These are phyloP conservation scores for Chrysanthemum lavandulifolium DNA, from an alignment of 129 eudicot species.

Conservation along the genomic window DNA sequence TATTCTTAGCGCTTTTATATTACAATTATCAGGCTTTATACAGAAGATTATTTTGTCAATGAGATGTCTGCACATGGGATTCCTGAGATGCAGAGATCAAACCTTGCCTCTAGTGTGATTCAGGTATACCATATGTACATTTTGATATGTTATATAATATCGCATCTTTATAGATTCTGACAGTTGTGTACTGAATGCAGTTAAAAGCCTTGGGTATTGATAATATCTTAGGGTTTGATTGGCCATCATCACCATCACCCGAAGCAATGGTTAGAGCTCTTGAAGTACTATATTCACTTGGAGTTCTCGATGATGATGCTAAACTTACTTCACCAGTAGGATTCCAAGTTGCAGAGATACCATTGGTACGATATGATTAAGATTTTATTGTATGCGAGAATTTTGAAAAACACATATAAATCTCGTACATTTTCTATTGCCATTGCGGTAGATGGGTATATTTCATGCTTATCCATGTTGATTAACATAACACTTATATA, in stretches of 20 bases:
- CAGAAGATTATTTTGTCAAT: conserved; percentile 74
- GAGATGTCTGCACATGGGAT: conserved; percentile 86
- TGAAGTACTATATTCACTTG: conserved; percentile 95
- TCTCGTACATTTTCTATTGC: too few relatives aligned
- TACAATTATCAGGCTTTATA: conserved; percentile 64
- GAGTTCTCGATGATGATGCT: conserved; percentile 91
- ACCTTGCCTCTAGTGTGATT: conserved; percentile 83
- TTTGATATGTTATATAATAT: too few relatives aligned
- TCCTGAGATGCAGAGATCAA: conserved; percentile 98
- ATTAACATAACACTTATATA: conserved; percentile 2
- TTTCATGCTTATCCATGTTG: not conserved
- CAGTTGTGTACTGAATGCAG: conserved; percentile 36
- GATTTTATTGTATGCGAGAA: not conserved
- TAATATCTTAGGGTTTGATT: conserved; percentile 93
- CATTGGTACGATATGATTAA: conserved; percentile 52
- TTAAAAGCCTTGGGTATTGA: conserved; percentile 92
- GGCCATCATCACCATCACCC: conserved; percentile 96
- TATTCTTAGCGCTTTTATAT: conserved; percentile 2
- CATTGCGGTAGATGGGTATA: not conserved
- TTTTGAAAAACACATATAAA: too few relatives aligned
- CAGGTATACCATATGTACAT: conserved; percentile 47
- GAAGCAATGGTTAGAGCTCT: conserved; percentile 96
- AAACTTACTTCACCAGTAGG: conserved; percentile 95
- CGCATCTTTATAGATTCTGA: conserved; percentile 12
- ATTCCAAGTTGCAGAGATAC: conserved; percentile 95